phyloP scores from a whole-genome alignment of 495 filamentous ascomycete genomes.

The Arthonia radiata region DNA sequence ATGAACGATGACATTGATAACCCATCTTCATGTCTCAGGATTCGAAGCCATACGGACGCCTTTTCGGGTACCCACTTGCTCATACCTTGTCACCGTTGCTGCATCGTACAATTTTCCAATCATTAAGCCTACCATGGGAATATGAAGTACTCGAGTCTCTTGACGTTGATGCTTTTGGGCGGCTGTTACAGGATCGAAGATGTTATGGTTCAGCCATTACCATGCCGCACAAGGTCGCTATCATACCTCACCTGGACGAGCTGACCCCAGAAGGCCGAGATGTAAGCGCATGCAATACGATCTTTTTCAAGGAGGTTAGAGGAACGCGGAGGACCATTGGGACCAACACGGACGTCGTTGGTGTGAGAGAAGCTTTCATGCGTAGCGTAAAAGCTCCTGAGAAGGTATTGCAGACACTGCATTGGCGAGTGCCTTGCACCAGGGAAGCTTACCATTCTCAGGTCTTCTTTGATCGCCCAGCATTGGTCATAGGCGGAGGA shows the following conservation, averaged over 20 bases:
- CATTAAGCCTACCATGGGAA: constrained; percentile 31
- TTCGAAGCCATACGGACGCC: too few relatives aligned
- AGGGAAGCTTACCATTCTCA: too few relatives aligned
- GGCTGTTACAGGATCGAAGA: constrained; percentile 22
- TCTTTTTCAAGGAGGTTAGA: constrained; percentile 35
- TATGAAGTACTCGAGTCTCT: constrained; percentile 31
- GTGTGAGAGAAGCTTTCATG: constrained; percentile 40
- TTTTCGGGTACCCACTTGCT: constrained; percentile 28
- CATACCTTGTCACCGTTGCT: constrained; percentile 50
- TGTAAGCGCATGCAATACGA: constrained; percentile 50
- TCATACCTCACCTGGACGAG: constrained; percentile 41
- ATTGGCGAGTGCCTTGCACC: too few relatives aligned
- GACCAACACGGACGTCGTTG: constrained; percentile 55
- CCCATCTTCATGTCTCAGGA: too few relatives aligned
- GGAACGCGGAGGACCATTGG: too few relatives aligned
- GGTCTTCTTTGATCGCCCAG: constrained; percentile 28
- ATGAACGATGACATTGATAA: too few relatives aligned
- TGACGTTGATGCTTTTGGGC: constrained; percentile 25
- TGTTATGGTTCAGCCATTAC: constrained; percentile 41
- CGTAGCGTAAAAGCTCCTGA: background rate
- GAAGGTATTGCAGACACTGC: too few relatives aligned
- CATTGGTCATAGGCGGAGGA: constrained; percentile 38
- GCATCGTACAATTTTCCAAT: constrained; percentile 37
- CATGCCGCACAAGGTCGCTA: constrained; percentile 51
- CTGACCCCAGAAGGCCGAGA: constrained; percentile 39